These are phyloP conservation scores for Pestalotiopsis sp. DNA, from an alignment of 2,329 filamentous ascomycete genomes.

Conservation along the genomic window DNA sequence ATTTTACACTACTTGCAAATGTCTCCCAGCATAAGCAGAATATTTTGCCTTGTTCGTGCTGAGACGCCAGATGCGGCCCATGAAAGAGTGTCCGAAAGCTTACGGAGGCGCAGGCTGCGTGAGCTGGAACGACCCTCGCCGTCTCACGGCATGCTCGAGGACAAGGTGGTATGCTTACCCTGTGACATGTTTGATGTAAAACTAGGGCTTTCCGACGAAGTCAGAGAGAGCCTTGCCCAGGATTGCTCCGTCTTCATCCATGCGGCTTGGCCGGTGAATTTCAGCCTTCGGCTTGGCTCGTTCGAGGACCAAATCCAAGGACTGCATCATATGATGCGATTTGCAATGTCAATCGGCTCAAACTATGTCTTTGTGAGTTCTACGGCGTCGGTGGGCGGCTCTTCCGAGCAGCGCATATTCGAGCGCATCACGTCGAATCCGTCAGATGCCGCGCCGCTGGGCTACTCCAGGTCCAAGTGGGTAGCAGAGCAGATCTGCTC, in stretches of 20 bases:
- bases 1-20: constrained; percentile 48
- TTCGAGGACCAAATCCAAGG: constrained; percentile 57
- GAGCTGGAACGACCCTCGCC: background rate
- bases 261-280: constrained; percentile 68
- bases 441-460: constrained; percentile 46
- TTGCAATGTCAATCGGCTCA: constrained; percentile 32
- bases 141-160: constrained; percentile 12
- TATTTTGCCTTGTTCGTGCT: constrained; percentile 62
- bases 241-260: constrained; percentile 59
- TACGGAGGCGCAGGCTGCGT: constrained; percentile 33
- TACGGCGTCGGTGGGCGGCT: constrained; percentile 21
- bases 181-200: constrained; percentile 46
- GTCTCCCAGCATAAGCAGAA: constrained; percentile 37
- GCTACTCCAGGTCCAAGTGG: constrained; percentile 62
- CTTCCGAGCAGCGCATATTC: constrained; percentile 30
- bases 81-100: constrained; percentile 46
- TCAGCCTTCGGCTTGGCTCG: constrained; percentile 56
- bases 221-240: constrained; percentile 42
- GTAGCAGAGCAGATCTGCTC: constrained; percentile 58
- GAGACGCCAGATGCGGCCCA: constrained; percentile 40
- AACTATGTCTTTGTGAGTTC: constrained; percentile 30
- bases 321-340: constrained; percentile 49
- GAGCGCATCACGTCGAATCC: constrained; percentile 46
- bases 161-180: constrained; percentile 49
- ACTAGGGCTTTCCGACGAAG: constrained; percentile 48